A percentile compares a stretch with the other conserved stretches of the same genome.
phyloP scores from a whole-genome alignment of 1,139 yeast species.

The Saccharomycopsis hybrid region DNA sequence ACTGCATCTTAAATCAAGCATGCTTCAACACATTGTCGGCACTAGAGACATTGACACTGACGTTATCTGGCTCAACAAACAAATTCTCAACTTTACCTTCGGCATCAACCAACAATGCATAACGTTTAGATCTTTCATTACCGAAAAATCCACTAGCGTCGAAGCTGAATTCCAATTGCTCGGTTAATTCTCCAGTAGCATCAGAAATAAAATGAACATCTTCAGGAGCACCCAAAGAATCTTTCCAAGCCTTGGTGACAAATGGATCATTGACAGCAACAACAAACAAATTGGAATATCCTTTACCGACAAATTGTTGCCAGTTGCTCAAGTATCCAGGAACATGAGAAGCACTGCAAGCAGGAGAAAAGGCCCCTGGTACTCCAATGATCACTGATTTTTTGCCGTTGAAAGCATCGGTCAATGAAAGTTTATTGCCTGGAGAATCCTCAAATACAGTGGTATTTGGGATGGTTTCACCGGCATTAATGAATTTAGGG shows the following conservation, averaged over 20 bases:
- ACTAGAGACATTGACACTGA: slow-evolving; percentile 52
- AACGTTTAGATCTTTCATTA: slow-evolving; percentile 66
- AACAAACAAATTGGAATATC: slow-evolving; percentile 51
- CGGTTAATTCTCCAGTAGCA: slow-evolving; percentile 64
- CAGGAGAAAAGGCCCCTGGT: slow-evolving; percentile 90
- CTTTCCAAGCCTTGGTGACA: slow-evolving; percentile 77
- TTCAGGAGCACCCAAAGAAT: slow-evolving; percentile 32
- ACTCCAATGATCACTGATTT: slow-evolving; percentile 69
- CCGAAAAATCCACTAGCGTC: slow-evolving; percentile 74
- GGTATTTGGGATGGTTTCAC: slow-evolving; percentile 13
- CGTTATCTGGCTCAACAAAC: slow-evolving; percentile 77
- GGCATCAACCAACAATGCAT: slow-evolving; percentile 51
- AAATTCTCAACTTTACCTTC: slow-evolving; percentile 57
- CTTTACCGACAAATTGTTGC: slow-evolving; percentile 54
- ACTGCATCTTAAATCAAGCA: background rate
- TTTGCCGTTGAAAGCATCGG: slow-evolving; percentile 4
- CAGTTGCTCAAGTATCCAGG: slow-evolving; percentile 64
- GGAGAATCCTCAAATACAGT: slow-evolving; percentile 17
- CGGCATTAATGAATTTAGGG: slow-evolving; percentile 5
- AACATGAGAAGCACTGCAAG: slow-evolving; percentile 70
- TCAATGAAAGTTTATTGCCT: slow-evolving; percentile 8
- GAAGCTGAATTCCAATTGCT: slow-evolving; percentile 56
- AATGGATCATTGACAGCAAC: slow-evolving; percentile 83
- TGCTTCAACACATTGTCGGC: slow-evolving; percentile 40
- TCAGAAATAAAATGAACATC: slow-evolving; percentile 65